Evolutionary conservation across 331 rosid species (phyloP), one percentile per base, ranked within the genome.

Genomic region (Malus hybrid): DNA sequence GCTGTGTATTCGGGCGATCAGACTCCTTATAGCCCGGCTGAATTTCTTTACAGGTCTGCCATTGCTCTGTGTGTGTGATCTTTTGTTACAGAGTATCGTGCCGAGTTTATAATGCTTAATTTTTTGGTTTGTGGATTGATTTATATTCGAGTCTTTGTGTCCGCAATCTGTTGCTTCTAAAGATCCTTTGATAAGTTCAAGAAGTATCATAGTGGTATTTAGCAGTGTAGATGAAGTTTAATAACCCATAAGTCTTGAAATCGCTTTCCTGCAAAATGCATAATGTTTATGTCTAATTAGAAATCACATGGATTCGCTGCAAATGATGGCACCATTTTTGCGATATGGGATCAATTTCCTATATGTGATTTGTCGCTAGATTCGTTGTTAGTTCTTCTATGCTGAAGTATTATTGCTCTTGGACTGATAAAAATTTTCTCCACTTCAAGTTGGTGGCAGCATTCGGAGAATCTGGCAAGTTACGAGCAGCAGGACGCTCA

Each of bases 401-500:
- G 22, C 36, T 24, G 8, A 39, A 19, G 32, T 55, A 64, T 24
- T 74, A 63, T 42, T 42, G 22, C 15, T 50, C 78, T 76, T 78
- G 64, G 63, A 75, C 71, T 83, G 62, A 75, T 78, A 55, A 34
- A 58, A 72, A 32, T 53, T 81, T 44, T 44, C 82, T 73, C 56
- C 64, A 81, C 79, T 72, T 78, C 75, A 81, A 93, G 98, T 81
- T 93, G 97, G 96, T 93, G 98, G 98, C 98, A 89, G 64, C 98
- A 93, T 82, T 89, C 98, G 1, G 92, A 97, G 30, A 87, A 87
- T 86, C 90, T 93, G 68, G 91, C 86, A 26, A 87, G 84, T 80
- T 87, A 86, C 72, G 97, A 89, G 79, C 98, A 93, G 84, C 98
- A 93, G 76, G 98, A 93, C 80, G 98, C 98, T 9, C 98, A 93